These are phyloP conservation scores for Trematosphaeria pertusa DNA, from an alignment of 2,329 filamentous ascomycete genomes.

Conservation along the genomic window DNA sequence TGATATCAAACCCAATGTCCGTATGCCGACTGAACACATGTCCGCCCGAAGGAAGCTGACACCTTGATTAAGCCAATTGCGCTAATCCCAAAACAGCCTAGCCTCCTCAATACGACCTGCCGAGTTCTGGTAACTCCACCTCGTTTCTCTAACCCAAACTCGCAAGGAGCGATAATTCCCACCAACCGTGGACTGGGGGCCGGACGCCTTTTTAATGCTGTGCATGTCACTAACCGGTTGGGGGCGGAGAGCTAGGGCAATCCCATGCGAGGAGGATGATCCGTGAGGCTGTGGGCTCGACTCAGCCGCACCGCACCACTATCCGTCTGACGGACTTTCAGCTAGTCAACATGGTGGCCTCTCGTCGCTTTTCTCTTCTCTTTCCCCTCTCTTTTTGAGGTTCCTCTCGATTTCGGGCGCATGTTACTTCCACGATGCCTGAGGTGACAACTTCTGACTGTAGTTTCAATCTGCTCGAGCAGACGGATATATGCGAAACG, in stretches of 20 bases:
- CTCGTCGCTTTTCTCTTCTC: not conserved
- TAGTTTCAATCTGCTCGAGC: not conserved
- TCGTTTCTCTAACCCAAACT: not conserved
- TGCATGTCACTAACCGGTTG: conserved; percentile 1
- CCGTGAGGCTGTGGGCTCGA: conserved; percentile 9
- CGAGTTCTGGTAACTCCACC: not conserved
- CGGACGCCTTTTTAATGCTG: conserved; percentile 1
- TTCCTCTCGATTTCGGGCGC: not conserved
- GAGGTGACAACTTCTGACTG: not conserved
- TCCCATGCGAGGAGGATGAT: conserved; percentile 4
- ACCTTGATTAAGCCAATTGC: no score
- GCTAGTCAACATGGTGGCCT: conserved; percentile 3
- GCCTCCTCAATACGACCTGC: no score
- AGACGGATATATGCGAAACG: not conserved
- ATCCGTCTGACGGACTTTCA: conserved; percentile 1
- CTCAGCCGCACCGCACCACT: conserved; percentile 7
- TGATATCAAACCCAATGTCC: no score
- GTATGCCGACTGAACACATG: no score
- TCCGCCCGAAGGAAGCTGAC: no score
- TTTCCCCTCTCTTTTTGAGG: not conserved
- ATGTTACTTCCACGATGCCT: not conserved
- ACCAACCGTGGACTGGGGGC: not conserved
- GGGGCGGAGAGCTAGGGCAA: conserved; percentile 7
- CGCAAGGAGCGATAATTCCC: not conserved
- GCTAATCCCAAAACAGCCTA: no score